Evolutionary conservation across 2,329 filamentous ascomycete genomes (phyloP).

Genomic region (Malbranchea zuffiana): DNA sequence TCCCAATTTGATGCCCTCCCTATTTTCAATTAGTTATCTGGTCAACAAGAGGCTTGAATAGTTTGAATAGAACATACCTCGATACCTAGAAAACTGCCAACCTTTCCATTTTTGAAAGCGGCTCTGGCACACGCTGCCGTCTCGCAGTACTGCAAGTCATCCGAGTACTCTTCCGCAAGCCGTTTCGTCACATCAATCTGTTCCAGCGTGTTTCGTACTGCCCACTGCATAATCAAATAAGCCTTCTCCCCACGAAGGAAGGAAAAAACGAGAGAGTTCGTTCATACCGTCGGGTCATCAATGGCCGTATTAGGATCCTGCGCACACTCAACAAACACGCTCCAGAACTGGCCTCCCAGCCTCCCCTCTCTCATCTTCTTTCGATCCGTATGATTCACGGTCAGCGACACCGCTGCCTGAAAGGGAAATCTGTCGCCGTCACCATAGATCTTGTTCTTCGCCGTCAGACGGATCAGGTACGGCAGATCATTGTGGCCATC

Average conservation of each 20-base stretch:
- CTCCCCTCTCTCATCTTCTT: slow-evolving; percentile 19
- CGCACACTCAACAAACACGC: slow-evolving; percentile 21
- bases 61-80: slow-evolving; percentile 14
- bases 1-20: slow-evolving; percentile 22
- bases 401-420: slow-evolving; percentile 12
- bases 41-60: neutral
- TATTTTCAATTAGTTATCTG: slow-evolving; percentile 6
- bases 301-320: slow-evolving; percentile 11
- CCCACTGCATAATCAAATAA: slow-evolving; percentile 5
- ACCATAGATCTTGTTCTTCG: slow-evolving; percentile 22
- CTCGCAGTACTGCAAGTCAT: slow-evolving; percentile 18
- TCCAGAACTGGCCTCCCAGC: slow-evolving; percentile 27
- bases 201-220: slow-evolving; percentile 21
- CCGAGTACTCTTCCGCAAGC: slow-evolving; percentile 17
- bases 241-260: neutral
- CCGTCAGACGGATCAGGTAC: slow-evolving; percentile 18
- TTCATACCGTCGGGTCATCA: slow-evolving; percentile 16
- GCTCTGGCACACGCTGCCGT: slow-evolving; percentile 16
- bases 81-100: slow-evolving; percentile 20
- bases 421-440: slow-evolving; percentile 15
- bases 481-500: slow-evolving; percentile 27
- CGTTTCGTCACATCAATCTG: slow-evolving; percentile 22
- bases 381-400: slow-evolving; percentile 22
- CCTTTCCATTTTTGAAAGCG: slow-evolving; percentile 17
- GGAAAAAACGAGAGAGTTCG: neutral